These are phyloP conservation scores for Asterella californica DNA, from an alignment of 225 moss, liverwort and hornwort species.

Conservation along the genomic window DNA sequence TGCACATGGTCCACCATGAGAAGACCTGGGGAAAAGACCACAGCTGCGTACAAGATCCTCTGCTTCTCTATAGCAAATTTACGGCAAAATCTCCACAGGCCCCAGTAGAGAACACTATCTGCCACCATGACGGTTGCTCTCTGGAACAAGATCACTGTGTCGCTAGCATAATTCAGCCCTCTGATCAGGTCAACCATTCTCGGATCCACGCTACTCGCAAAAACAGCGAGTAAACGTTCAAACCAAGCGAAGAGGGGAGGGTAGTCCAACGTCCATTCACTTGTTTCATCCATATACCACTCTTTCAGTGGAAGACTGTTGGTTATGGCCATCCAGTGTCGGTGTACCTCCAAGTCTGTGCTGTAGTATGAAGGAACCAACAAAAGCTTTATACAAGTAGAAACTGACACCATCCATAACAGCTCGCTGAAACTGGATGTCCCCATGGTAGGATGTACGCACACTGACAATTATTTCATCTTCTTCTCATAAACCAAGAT, in stretches of 20 bases:
- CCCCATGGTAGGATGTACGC: neutral
- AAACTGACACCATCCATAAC: constrained; percentile 55
- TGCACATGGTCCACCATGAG: constrained; percentile 92
- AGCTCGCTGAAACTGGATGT: constrained; percentile 43
- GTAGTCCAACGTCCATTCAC: constrained; percentile 95
- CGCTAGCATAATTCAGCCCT: constrained; percentile 47
- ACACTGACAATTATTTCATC: neutral
- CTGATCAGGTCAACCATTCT: constrained; percentile 60
- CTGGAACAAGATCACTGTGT: constrained; percentile 56
- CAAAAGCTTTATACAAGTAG: constrained; percentile 74
- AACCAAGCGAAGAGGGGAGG: constrained; percentile 93
- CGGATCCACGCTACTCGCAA: constrained; percentile 62
- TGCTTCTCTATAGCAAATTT: constrained; percentile 36
- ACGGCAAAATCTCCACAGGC: constrained; percentile 56
- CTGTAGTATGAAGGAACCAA: constrained; percentile 79
- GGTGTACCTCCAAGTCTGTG: constrained; percentile 95
- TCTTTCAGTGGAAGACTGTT: constrained; percentile 66
- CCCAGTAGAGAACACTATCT: constrained; percentile 66
- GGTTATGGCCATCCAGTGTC: constrained; percentile 87
- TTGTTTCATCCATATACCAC: constrained; percentile 83
- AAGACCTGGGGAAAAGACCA: constrained; percentile 75
- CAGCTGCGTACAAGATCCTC: constrained; percentile 54
- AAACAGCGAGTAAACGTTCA: constrained; percentile 62
- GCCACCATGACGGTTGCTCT: constrained; percentile 60
- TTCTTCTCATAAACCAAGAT: neutral